Base-by-base conservation (phyloP, 116 monocot species). In the Zostera marina region DNA sequence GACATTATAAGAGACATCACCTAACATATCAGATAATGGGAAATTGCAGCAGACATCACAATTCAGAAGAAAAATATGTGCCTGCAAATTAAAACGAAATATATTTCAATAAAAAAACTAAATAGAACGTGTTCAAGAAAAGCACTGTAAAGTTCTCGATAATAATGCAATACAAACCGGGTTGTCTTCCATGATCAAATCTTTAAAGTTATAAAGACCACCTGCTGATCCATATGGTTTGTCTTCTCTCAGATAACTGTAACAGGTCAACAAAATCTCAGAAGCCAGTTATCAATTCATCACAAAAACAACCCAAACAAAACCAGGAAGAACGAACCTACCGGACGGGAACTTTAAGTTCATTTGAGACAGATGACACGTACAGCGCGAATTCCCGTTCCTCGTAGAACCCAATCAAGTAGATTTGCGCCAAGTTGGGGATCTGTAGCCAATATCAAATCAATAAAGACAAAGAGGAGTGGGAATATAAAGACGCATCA, bases 381-480 rank as follows among this genome's bases (percentile, higher is more conserved):
- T 82, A 85, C 16, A 85, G 62, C 9, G 85, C 77, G 39, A 85
- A 91, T 56, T 85, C 82, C 48, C 79, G 69, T 61, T 82, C 91
- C 70, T 85, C 91, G 51, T 91, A 91, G 77, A 91, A 91, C 8
- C 91, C 91, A 62, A 91, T 70, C 8, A 91, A 73, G 52, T 79
- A 91, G 39, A 91, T 70, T 58, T 85, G 85, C 21, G 63, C 82
- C 63, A 91, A 67, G 62, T 82, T 85, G 23, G 85, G 85, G 64
- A 91, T 91, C 91, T 91, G 56, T 46, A 58, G 44, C 53, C 47
- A 53, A 7, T 42, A 43, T 8, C 39, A 69, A 13, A 43, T 19
- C 7, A 41, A 22, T 21, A 25, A 53, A 23, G 12, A 2, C 2
- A 22, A 44, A 62, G 17, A 44, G 12, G 8, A 39, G 1, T 44